Base-by-base conservation (phyloP, 257 asterid species). In the Fraxinus pennsylvanica region DNA sequence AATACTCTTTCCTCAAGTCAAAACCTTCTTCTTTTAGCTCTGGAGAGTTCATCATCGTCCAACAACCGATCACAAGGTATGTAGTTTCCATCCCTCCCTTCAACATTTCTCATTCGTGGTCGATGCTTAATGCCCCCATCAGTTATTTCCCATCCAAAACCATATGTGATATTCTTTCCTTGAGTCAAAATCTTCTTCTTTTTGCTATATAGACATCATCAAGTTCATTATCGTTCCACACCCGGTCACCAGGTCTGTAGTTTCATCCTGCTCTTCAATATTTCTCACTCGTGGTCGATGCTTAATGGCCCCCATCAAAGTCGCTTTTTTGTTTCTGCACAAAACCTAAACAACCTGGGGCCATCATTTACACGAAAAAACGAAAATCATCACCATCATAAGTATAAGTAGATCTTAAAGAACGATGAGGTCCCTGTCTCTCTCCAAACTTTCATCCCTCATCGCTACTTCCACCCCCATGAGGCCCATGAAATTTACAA, bases 171-270 rank as follows among this genome's bases (percentile, higher is more conserved):
- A 57, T 3, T 57, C 66, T 19, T 7, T 57, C 14, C 66, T 19
- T 66, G 70, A 47, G 81, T 91, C 87, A 92, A 82, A 89, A 92
- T 82, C 94, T 92, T 87, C 96, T 89, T 85, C 96, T 85, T 88
- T 92, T 94, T 79, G 67, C 81, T 77, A 90, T 82, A 69, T 86
- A 84, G 38, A 61, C 82, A 78, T 89, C 98, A 13, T 70, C 41
- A 74, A 90, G 88, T 47, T 89, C 92, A 30, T 92, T 92, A 45
- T 88, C 94, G 78, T 86, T 92, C 96, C 96, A 92, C n/a, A 80
- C 88, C 83, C 86, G 87, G 39, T 83, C 92, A 35, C 78, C 72
- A 7, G 86, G 87, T 71, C 94, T 86, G 85, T 79, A 90, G 80
- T 80, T 86, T 66, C 96, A 63, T 90, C 91, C 78, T 84, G 91